Percentiles rank a stretch among this genome's conserved stretches.
phyloP scores from a whole-genome alignment of 176 grass and related monocot genomes.

The Oryza coarctata region DNA sequence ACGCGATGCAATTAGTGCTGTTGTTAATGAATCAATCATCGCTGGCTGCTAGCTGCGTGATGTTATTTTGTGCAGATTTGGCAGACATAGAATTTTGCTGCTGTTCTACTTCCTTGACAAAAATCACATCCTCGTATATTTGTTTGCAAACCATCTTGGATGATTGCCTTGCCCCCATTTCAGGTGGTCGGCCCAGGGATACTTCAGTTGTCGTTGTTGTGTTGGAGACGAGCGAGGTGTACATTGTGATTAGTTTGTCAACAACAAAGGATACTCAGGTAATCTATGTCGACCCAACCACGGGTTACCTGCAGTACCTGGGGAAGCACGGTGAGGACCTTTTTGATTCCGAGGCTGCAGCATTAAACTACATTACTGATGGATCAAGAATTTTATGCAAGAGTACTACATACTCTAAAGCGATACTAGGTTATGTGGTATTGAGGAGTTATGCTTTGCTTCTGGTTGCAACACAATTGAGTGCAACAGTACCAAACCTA shows the following conservation, averaged over 20 bases:
- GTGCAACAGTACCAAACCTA: constrained; percentile 50
- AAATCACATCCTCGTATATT: background rate
- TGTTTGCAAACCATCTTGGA: background rate
- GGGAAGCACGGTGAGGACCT: constrained; percentile 69
- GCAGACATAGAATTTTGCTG: background rate
- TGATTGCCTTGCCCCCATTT: background rate
- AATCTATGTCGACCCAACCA: constrained; percentile 86
- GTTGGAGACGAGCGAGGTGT: constrained; percentile 71
- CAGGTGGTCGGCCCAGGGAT: constrained; percentile 32
- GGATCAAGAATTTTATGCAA: constrained; percentile 74
- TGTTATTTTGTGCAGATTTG: background rate
- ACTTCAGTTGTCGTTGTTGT: constrained; percentile 62
- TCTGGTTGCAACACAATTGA: constrained; percentile 76
- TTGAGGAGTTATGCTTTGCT: constrained; percentile 74
- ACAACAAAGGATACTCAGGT: constrained; percentile 64
- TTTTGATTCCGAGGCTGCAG: constrained; percentile 68
- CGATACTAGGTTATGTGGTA: constrained; percentile 68
- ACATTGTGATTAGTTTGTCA: constrained; percentile 77
- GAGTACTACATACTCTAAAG: constrained; percentile 61
- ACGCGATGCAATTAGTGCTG: background rate
- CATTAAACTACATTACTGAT: constrained; percentile 75
- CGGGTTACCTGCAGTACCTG: constrained; percentile 56
- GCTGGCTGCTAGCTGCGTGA: background rate
- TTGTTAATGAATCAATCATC: background rate
- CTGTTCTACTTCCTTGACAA: background rate